Percentiles rank a stretch among this genome's conserved stretches.
Conservation (phyloP, 176 grass and related monocot species). For the Coix lacrymajobi region DNA sequence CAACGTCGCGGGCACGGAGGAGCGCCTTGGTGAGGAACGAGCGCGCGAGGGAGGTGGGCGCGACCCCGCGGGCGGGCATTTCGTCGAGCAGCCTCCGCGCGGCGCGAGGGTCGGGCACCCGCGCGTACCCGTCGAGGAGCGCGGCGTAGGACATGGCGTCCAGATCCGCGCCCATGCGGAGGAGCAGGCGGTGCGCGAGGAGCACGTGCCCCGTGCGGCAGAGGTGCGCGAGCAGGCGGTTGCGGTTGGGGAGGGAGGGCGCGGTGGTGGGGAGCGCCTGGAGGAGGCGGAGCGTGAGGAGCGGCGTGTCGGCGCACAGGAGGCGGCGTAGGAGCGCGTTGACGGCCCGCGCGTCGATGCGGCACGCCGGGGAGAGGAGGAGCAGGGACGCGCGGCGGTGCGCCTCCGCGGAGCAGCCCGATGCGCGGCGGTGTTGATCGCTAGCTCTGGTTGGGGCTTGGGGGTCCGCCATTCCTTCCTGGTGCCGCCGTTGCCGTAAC, state of each 20-base stretch:
- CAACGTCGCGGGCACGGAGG: slow-evolving; percentile 41
- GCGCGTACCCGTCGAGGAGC: slow-evolving; percentile 57
- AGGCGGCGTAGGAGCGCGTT: slow-evolving; percentile 43
- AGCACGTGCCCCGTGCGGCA: slow-evolving; percentile 22
- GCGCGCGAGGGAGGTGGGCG: slow-evolving; percentile 58
- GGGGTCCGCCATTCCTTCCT: too few species aligned
- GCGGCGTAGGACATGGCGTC: slow-evolving; percentile 51
- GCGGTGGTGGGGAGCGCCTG: slow-evolving; percentile 30
- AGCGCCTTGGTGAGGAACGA: slow-evolving; percentile 65
- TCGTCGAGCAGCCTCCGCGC: slow-evolving; percentile 68
- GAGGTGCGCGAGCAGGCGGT: slow-evolving; percentile 59
- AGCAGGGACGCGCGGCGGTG: slow-evolving; percentile 66
- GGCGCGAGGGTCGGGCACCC: slow-evolving; percentile 30
- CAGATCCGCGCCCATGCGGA: slow-evolving; percentile 51
- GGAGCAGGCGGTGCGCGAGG: slow-evolving; percentile 49
- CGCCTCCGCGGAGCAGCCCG: slow-evolving; percentile 59
- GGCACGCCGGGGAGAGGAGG: slow-evolving; percentile 29
- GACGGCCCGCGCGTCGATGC: slow-evolving; percentile 24
- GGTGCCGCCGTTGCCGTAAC: too few species aligned
- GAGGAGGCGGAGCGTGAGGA: slow-evolving; percentile 63
- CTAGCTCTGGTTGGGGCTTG: too few species aligned
- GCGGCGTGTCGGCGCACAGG: slow-evolving; percentile 41
- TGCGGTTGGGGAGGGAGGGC: slow-evolving; percentile 56
- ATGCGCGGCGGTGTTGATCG: too few species aligned
- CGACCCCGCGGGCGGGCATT: slow-evolving; percentile 43